These are phyloP conservation scores for Dothistroma septosporum DNA, from an alignment of 2,329 filamentous ascomycete species.

Conservation along the genomic window DNA sequence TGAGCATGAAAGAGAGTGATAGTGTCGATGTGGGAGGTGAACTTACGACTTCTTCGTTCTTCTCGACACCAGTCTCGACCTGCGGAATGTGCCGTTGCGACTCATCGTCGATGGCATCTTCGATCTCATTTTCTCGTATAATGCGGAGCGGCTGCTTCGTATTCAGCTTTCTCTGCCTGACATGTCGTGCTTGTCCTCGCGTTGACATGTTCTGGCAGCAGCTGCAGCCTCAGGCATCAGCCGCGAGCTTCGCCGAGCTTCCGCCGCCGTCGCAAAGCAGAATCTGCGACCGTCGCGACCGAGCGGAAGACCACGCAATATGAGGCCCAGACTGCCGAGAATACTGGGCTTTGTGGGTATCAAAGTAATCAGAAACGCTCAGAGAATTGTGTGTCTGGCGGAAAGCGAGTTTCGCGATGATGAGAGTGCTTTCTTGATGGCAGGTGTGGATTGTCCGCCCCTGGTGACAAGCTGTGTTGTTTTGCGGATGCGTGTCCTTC, in stretches of 20 bases:
- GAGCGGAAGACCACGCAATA: neutral
- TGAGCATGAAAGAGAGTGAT: slow-evolving; percentile 8
- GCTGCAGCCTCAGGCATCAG: neutral
- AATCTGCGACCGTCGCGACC: neutral
- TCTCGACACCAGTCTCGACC: slow-evolving; percentile 94
- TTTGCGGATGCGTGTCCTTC: neutral
- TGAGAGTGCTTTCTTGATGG: neutral
- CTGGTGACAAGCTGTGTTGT: neutral
- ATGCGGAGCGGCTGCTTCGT: slow-evolving; percentile 84
- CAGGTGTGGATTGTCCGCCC: neutral
- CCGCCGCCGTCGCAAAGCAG: slow-evolving; percentile 4
- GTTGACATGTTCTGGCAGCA: slow-evolving; percentile 24
- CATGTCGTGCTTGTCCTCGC: slow-evolving; percentile 37
- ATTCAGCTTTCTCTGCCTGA: slow-evolving; percentile 86
- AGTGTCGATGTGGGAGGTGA: slow-evolving; percentile 10
- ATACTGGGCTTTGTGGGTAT: neutral
- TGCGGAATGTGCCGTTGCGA: slow-evolving; percentile 75
- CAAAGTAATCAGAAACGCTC: neutral
- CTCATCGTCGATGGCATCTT: slow-evolving; percentile 74
- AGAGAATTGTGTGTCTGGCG: neutral
- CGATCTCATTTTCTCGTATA: slow-evolving; percentile 85
- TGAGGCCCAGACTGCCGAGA: neutral
- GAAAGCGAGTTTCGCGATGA: neutral
- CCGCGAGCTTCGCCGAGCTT: slow-evolving; percentile 2
- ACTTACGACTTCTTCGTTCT: slow-evolving; percentile 95